Percentiles rank a stretch among this genome's conserved stretches.
Conservation (phyloP, 345 rosid genomes). For the Eucalyptus cloeziana region DNA sequence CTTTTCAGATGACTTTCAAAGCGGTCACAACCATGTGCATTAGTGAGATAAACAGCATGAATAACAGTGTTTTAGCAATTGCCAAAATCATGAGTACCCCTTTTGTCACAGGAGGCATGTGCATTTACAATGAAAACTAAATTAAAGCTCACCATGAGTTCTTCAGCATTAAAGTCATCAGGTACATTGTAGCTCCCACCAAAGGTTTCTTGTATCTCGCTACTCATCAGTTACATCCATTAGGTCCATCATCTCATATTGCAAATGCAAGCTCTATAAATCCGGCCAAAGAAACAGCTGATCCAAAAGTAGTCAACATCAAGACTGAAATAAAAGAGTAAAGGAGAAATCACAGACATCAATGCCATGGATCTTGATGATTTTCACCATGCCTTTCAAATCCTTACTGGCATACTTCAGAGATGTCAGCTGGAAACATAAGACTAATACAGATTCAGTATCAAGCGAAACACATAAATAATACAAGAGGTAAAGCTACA, state of each 20-base stretch:
- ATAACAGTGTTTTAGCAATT: background rate
- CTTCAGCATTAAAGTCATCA: constrained; percentile 90
- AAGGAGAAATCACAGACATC: constrained; percentile 36
- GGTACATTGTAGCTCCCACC: constrained; percentile 85
- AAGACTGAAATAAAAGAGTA: background rate
- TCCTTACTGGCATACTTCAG: constrained; percentile 82
- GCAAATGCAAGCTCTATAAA: constrained; percentile 38
- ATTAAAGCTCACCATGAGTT: constrained; percentile 58
- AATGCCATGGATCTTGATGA: constrained; percentile 79
- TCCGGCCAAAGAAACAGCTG: background rate
- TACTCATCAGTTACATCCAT: constrained; percentile 55
- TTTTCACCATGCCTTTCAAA: constrained; percentile 93
- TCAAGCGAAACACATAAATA: background rate
- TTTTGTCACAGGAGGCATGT: background rate
- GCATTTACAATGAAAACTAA: background rate
- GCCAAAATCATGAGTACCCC: background rate
- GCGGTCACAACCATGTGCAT: background rate
- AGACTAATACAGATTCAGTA: background rate
- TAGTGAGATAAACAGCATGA: background rate
- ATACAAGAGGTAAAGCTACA: background rate
- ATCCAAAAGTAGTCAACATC: background rate
- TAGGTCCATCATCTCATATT: constrained; percentile 91
- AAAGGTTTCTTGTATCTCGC: constrained; percentile 76
- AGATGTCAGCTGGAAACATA: constrained; percentile 58
- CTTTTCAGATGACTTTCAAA: background rate